Percentiles rank a stretch among this genome's conserved stretches.
Conservation (phyloP, 352 stramenopile genomes). For the Phytophthora vignae region DNA sequence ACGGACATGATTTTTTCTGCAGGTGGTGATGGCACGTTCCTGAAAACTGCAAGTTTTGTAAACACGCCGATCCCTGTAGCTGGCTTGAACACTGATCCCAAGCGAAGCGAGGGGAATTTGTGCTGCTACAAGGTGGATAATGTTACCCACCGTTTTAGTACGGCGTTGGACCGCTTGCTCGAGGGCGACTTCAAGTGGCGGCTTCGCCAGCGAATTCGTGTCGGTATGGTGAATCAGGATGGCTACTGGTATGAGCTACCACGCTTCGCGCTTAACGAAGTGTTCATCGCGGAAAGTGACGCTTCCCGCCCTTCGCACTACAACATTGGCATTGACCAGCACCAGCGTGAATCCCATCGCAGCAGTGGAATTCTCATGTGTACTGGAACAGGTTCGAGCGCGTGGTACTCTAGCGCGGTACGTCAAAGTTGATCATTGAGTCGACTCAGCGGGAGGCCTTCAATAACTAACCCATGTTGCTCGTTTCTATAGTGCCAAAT, state of each 20-base stretch:
- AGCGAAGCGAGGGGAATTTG: slow-evolving; percentile 86
- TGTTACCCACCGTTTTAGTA: slow-evolving; percentile 74
- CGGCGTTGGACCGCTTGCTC: slow-evolving; percentile 73
- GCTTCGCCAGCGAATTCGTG: slow-evolving; percentile 83
- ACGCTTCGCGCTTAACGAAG: slow-evolving; percentile 89
- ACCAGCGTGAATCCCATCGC: slow-evolving; percentile 88
- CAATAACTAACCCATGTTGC: not conserved
- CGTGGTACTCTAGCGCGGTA: slow-evolving; percentile 90
- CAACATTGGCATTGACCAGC: slow-evolving; percentile 90
- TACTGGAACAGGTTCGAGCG: slow-evolving; percentile 88
- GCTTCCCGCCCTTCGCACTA: slow-evolving; percentile 87
- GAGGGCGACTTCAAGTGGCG: slow-evolving; percentile 84
- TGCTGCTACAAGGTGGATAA: slow-evolving; percentile 90
- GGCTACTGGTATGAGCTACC: slow-evolving; percentile 89
- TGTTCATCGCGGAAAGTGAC: slow-evolving; percentile 91
- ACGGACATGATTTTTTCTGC: slow-evolving; percentile 90
- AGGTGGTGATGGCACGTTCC: slow-evolving; percentile 86
- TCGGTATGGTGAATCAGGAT: slow-evolving; percentile 91
- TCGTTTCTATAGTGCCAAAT: slow-evolving; percentile 73
- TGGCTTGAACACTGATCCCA: slow-evolving; percentile 88
- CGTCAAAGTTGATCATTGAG: slow-evolving; percentile 18
- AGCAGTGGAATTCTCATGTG: slow-evolving; percentile 91
- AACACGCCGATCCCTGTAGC: slow-evolving; percentile 87
- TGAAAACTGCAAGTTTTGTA: slow-evolving; percentile 89
- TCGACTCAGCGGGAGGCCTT: not conserved